Base-by-base conservation (phyloP, 2,329 filamentous ascomycete species). In the Sarocladiaceae sp. region DNA sequence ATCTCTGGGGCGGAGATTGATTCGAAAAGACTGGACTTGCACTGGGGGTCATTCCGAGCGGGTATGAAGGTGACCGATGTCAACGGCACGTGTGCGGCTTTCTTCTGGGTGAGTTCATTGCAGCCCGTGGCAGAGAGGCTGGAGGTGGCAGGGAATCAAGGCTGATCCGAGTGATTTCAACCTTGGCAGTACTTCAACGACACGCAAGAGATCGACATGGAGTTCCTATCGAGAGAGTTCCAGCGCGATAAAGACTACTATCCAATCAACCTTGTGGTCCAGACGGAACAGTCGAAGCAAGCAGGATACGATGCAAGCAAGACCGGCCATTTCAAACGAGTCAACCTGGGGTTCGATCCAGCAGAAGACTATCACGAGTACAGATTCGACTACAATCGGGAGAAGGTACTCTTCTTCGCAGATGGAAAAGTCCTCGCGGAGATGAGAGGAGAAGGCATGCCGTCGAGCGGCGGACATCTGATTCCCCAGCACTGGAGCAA, bases 401-500 rank as follows among this genome's bases (percentile, higher is more conserved):
- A 73, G 0, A 71, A 71, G 1, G 84, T 92, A 8, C 64, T 78
- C 11, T 92, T 90, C 67, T 90, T 84, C 62, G 84, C 82, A 2
- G 87, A 92, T 64, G 80, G 79, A 39, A 52, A 68, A 8, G 66
- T 76, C 10, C 68, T 90, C 13, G 74, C 77, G 26, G 71, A 74
- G 46, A 84, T 88, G 73, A 62, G 69, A 2, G 77, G 79, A 10
- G 71, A 72, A 2, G 74, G 76, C 1, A 74, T 88, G 22, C 88
- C 88, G 0, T 72, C 71, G 2, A 68, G 72, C 10, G 70, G 82
- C 0, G 88, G 88, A 1, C 80, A 85, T 62, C 64, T 93, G 37
- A 80, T 88, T 49, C 68, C 93, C 52, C 86, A 84, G 60, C 88
- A 92, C 65, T 84, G 88, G 88, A 89, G 85, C 64, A 92, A 91